Evolutionary conservation across 2,329 filamentous ascomycete species (phyloP), one percentile per base, ranked within the genome.

Genomic region (Talaromyces amestolkiae): DNA sequence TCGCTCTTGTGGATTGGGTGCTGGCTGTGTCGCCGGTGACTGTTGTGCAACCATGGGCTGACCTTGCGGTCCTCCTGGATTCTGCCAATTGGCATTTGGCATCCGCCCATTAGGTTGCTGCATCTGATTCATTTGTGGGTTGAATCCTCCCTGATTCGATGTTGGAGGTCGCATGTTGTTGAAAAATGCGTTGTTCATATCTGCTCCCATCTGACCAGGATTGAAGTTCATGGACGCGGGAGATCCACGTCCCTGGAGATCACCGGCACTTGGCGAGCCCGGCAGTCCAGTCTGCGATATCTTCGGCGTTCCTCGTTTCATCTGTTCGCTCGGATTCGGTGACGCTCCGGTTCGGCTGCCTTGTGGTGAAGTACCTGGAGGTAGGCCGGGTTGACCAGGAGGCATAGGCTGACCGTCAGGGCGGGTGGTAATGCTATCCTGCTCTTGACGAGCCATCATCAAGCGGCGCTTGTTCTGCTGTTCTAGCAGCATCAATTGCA

Each of bases 391-490:
- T 71, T 78, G 81, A 54, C 79, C 80, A 24, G 35, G 56, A 64
- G 80, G 76, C 72, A 81, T 77, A 66, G 80, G 79, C 65, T 81
- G 82, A 63, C 81, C 80, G 63, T 84, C 83, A 69, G 82, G 76
- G 65, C 82, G 82, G 64, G 80, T 76, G 75, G 53, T 39, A 56
- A 87, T 84, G 76, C 79, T 86, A 72, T 89, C 86, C 76, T 89
- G 87, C 77, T 89, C 87, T 78, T 88, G 86, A 53, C 87, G 81
- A 66, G 87, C 87, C 85, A 89, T 87, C 75, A 89, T 82, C 73
- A 89, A 75, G 60, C 87, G 82, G 73, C 87, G 87, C 80, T 89
- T 89, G 75, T 89, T 89, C 78, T 89, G 87, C 75, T 89, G 87
- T 75, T 89, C 87, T 49, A 89, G 81, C 69, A 89, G 78, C 87